A percentile compares a stretch with the other conserved stretches of the same genome.
Evolutionary conservation across 495 filamentous ascomycete genomes (phyloP).

Genomic region (Neurospora terricola): DNA sequence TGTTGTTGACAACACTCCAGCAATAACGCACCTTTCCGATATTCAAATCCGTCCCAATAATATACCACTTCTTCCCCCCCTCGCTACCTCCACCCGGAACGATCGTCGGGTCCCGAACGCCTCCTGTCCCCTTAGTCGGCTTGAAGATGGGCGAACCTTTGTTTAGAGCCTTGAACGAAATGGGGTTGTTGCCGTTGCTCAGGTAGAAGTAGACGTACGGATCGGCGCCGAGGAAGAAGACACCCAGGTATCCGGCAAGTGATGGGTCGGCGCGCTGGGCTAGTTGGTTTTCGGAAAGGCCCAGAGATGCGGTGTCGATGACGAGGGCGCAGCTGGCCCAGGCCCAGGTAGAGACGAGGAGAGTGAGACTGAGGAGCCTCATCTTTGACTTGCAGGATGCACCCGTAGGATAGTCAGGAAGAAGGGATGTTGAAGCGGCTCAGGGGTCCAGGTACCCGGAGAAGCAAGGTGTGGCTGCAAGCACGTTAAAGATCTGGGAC

Average conservation of each 20-base stretch:
- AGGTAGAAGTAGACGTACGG: constrained; percentile 46
- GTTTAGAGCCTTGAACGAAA: constrained; percentile 38
- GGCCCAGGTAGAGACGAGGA: neutral
- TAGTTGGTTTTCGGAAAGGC: constrained; percentile 3
- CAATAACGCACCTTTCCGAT: constrained; percentile 33
- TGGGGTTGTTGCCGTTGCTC: constrained; percentile 38
- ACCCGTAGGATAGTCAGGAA: neutral
- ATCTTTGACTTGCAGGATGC: neutral
- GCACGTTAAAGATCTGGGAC: neutral
- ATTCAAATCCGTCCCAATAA: constrained; percentile 42
- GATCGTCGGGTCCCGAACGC: constrained; percentile 39
- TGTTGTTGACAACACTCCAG: neutral
- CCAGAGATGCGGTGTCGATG: neutral
- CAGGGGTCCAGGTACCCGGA: neutral
- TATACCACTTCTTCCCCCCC: constrained; percentile 44
- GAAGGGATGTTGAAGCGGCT: neutral
- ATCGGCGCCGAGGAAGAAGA: constrained; percentile 43
- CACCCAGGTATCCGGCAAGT: constrained; percentile 39
- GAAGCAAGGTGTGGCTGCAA: neutral
- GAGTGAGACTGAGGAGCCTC: neutral
- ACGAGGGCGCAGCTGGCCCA: neutral
- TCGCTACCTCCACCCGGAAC: constrained; percentile 38
- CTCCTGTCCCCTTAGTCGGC: constrained; percentile 40
- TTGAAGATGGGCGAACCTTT: constrained; percentile 35
- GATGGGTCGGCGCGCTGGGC: constrained; percentile 26